Evolutionary conservation across 129 eudicot species (phyloP), one percentile per base, ranked within the genome.

Genomic region (Arctium minus): DNA sequence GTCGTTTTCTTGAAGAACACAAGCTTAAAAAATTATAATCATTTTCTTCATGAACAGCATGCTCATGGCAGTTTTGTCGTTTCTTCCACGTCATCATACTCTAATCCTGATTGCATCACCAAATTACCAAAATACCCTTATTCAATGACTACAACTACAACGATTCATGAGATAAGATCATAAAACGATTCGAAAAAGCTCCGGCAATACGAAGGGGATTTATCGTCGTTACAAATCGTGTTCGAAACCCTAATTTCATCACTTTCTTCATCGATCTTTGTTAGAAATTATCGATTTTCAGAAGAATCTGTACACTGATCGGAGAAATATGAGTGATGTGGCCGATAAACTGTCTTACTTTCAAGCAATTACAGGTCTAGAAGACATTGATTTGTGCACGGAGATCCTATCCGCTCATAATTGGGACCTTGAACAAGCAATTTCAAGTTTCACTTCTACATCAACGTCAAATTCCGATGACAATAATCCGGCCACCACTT

Each of bases 321-420:
- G 60, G 22, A 60, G 65, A 11, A 73, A 18, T 37, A 94, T 94
- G 98, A 92, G 82, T 37, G 98, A 94, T 44, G 89, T 87, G 4
- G 85, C 86, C 3, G 98, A 94, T 22, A 92, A 94, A 87, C n/a
- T 94, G 39, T 90, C 96, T 4, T 92, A 88, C 64, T 92, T 94
- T 65, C 98, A 90, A 89, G 98, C 97, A 6, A 85, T 94, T 36
- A 94, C 98, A 17, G 98, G 98, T 32, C 37, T 94, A 9, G 87
- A 89, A 10, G 97, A 94, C 88, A 17, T 85, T 77, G 97, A 94
- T 85, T 89, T 92, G 86, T 92, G 94, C 86, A 87, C 88, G 0
- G 95, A 94, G 74, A 94, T 94, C 82, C 92, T 93, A 72, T 81
- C 97, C 71, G 98, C 98, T n/a, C 97, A 92, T 72, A 85, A 80